Conservation (phyloP, 306 rosid species). For the Lagenaria siceraria region DNA sequence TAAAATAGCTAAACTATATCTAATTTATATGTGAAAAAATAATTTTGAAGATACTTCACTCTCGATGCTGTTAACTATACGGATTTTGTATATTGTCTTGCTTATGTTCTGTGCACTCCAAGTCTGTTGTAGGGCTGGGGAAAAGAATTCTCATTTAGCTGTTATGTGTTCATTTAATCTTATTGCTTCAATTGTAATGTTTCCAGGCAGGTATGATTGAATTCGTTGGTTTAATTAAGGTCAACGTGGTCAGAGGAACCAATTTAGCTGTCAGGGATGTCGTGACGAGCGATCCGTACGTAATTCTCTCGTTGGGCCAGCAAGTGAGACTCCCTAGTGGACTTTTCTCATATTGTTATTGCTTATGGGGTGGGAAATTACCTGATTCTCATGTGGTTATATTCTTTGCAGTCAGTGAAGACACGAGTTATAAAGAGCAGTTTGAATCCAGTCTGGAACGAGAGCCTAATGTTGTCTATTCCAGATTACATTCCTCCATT, state of each 20-base stretch:
- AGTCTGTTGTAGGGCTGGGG: background rate
- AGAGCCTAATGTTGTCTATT: constrained; percentile 84
- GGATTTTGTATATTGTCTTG: background rate
- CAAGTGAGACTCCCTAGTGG: constrained; percentile 53
- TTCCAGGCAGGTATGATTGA: constrained; percentile 96
- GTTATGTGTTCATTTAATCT: constrained; percentile 17
- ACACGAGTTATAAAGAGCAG: constrained; percentile 79
- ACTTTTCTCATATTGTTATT: background rate
- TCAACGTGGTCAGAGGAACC: constrained; percentile 80
- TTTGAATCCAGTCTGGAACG: constrained; percentile 91
- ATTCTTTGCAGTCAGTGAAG: constrained; percentile 63
- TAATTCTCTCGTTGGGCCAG: constrained; percentile 72
- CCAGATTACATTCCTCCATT: constrained; percentile 80
- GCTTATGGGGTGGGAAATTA: background rate
- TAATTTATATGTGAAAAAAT: background rate
- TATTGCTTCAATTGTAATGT: constrained; percentile 22
- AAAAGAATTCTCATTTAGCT: background rate
- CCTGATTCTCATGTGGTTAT: background rate
- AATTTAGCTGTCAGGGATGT: constrained; percentile 75
- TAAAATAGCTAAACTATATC: background rate
- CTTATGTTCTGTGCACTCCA: background rate
- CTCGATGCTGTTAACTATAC: background rate
- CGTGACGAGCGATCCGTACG: constrained; percentile 86
- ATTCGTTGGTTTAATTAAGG: constrained; percentile 88
- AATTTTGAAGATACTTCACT: background rate